Evolutionary conservation across 805 yeast species (phyloP), one percentile per base, ranked within the genome.

Genomic region (Zygosaccharomyces bisporus): DNA sequence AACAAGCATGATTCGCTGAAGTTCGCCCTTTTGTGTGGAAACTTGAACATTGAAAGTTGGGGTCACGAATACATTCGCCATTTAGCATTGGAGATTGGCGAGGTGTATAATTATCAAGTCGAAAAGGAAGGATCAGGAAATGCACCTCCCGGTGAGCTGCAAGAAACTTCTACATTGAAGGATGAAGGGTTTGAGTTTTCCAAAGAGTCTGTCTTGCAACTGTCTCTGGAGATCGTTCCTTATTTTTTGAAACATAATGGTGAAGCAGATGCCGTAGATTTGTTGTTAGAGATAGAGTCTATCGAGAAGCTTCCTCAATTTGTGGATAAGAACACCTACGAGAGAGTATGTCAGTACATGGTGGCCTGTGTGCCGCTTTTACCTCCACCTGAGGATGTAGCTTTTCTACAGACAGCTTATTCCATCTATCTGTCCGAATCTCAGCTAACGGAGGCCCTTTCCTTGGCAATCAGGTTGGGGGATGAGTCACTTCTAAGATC

Each of bases 41-140:
- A 71, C 38, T 73, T 71, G 24, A 75, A 80, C 40, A 76, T 86
- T 49, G 81, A 82, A 41, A 85, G 81, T 57, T 93, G 99, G 99
- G 99, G 99, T 35, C 98, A 93, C 64, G 99, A 93, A 68, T 93
- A 93, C 64, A 80, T 91, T 58, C 89, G 99, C 62, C 98, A 93
- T 69, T 74, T 93, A 58, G 95, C 99, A 2, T 71, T 93, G 49
- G 97, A 93, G 68, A 87, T 93, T 56, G 98, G 99, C 48, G 91
- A 85, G 60, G 86, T 84, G 43, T 86, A 80, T 65, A 82, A 79
- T 54, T 81, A 75, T 21, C 71, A 72, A 47, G 56, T 69, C 14
- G 75, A 70, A 47, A 56, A 57, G 39, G 71, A 67, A 43, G 67
- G 60, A 20, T 58, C 49, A 3, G 53, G 52, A n/a, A 35, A 21